A percentile compares a stretch with the other conserved stretches of the same genome.
These are phyloP conservation scores for Hyaloperonospora arabidopsidis DNA, from an alignment of 352 stramenopile species.

Conservation along the genomic window DNA sequence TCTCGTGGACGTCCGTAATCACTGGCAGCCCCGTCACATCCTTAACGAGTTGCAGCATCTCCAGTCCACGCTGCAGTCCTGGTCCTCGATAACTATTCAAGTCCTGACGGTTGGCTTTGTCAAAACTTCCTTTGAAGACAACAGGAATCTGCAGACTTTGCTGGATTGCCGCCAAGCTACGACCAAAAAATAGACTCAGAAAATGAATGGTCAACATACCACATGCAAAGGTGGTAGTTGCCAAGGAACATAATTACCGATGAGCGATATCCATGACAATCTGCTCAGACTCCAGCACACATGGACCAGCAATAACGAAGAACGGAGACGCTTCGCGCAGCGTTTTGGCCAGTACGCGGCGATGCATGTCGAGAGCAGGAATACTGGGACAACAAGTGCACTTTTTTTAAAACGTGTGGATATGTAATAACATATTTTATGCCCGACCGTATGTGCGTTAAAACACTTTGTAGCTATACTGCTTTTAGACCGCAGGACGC, in stretches of 20 bases:
- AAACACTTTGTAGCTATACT: no score
- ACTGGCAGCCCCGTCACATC: constrained; percentile 60
- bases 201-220: background rate
- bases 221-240: background rate
- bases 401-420: no score
- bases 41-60: constrained; percentile 71
- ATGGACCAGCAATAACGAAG: constrained; percentile 80
- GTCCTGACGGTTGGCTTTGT: constrained; percentile 86
- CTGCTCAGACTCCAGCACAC: constrained; percentile 68
- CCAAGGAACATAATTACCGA: constrained; percentile 27
- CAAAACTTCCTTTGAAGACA: constrained; percentile 86
- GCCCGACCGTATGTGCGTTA: no score
- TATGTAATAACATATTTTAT: no score
- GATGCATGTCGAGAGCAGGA: constrained; percentile 26
- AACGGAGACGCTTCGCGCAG: constrained; percentile 61
- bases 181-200: background rate
- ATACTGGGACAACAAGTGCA: no score
- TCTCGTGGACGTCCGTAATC: constrained; percentile 84
- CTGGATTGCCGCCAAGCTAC: constrained; percentile 50
- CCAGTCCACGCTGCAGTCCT: constrained; percentile 58
- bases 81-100: constrained; percentile 70
- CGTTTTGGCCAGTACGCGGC: constrained; percentile 38
- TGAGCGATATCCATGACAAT: constrained; percentile 63
- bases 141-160: constrained; percentile 59
- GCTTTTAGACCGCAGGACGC: no score